These are phyloP conservation scores for Sporodiniella umbellata DNA, from an alignment of 371 early-diverging fungal species.

Conservation along the genomic window DNA sequence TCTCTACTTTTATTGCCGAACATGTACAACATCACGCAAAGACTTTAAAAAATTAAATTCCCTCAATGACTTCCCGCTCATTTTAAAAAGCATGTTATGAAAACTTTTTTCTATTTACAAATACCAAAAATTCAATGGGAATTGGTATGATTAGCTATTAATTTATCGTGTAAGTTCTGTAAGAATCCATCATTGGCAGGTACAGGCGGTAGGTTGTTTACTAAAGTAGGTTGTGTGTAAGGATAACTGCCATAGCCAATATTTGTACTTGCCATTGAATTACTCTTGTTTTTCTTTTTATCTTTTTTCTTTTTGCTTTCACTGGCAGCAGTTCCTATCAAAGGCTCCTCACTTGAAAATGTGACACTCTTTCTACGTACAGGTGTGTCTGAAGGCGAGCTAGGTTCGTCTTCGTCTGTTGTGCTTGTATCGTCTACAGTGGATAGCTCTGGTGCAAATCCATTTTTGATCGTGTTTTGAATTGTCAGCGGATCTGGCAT, in stretches of 20 bases:
- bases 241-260: conserved; percentile 19
- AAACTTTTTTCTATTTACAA: too few relatives aligned
- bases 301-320: conserved; percentile 15
- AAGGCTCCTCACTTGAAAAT: conserved; percentile 6
- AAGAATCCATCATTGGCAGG: conserved; percentile 21
- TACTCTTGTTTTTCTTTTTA: conserved; percentile 12
- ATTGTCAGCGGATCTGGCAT: conserved; percentile 16
- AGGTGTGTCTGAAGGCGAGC: background rate
- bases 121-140: too few relatives aligned
- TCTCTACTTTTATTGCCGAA: conserved; percentile 74
- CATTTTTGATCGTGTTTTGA: conserved; percentile 21
- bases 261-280: conserved; percentile 13
- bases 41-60: conserved; percentile 27
- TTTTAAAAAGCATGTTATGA: too few relatives aligned
- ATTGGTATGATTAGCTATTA: conserved; percentile 3
- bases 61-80: too few relatives aligned
- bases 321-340: conserved; percentile 9
- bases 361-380: conserved; percentile 13
- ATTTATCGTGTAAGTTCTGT: conserved; percentile 16
- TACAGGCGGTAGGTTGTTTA: conserved; percentile 20
- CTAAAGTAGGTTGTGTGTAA: conserved; percentile 21
- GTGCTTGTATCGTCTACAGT: background rate
- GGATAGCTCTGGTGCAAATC: too few relatives aligned
- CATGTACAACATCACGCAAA: conserved; percentile 77
- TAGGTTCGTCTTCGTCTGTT: conserved; percentile 5